Evolutionary conservation across 116 monocot genomes (phyloP).

Genomic region (Iris pallida): DNA sequence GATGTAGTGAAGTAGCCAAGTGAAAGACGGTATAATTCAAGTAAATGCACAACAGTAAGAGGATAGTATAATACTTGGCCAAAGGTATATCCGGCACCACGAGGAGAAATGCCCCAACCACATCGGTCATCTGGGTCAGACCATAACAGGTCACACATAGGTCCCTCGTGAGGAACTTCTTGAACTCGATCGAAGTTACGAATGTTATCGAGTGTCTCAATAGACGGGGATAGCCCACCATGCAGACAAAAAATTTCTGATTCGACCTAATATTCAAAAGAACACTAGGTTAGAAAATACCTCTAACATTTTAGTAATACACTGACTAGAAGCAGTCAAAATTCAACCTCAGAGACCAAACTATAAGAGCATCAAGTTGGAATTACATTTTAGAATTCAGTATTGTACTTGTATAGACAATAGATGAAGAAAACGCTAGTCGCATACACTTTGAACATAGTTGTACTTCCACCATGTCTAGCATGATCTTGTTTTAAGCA

Average conservation of each 20-base stretch:
- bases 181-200: constrained; percentile 88
- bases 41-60: background rate
- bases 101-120: constrained; percentile 96
- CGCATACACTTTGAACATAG: no score
- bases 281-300: no score
- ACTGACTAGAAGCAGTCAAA: no score
- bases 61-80: constrained; percentile 53
- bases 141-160: constrained; percentile 98
- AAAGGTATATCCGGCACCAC: constrained; percentile 96
- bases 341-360: no score
- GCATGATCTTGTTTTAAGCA: no score
- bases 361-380: no score
- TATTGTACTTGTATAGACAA: no score
- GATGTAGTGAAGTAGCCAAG: constrained; percentile 15
- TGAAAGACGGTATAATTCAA: background rate
- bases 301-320: no score
- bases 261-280: constrained; percentile 46
- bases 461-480: no score
- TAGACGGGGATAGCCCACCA: constrained; percentile 89
- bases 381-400: no score
- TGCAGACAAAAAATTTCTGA: constrained; percentile 95
- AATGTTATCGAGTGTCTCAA: constrained; percentile 90
- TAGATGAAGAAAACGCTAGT: no score
- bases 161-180: constrained; percentile 96
- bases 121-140: constrained; percentile 94